Base-by-base conservation (phyloP, 2,329 filamentous ascomycete genomes). In the Myriangium duriaei region DNA sequence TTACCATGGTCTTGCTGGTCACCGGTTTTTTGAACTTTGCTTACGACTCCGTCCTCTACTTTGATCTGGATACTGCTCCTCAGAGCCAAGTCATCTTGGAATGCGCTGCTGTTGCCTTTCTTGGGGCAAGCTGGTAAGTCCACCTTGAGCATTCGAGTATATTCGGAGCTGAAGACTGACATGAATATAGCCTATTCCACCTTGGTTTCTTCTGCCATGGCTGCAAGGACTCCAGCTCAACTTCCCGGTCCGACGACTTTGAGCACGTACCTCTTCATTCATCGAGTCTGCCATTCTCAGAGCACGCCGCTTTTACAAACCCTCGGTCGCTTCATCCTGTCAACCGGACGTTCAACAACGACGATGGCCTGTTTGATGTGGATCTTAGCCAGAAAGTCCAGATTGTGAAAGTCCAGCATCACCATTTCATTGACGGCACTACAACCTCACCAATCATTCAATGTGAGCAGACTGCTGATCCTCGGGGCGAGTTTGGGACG, bases 201-300 rank as follows among this genome's bases (percentile, higher is more conserved):
- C 31, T 37, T 24, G 39, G 26, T n/a, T 42, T 37, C 34, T 42
- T 42, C 39, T 37, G 39, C 34, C 32, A 42, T 29, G 39, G 39
- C 7, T 42, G 39, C 39, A 42, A 41, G 29, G 32, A 34, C 29
- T 18, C 32, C 10, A 19, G 39, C 29, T 6, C 39, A 41, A 5
- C 21, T 33, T 29, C 30, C 32, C 32, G 16, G 9, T n/a, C 11
- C 16, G 10, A 29, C 21, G 39, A 33, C n/a, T 32, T 38, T 13
- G 33, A 37, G 28, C 33, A 37, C 13, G 30, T 32, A 10, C 18
- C 39, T 34, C 39, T 30, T 13, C 26, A 35, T 17, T 16, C 34
- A 29, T 4, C n/a, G 4, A 24, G 16, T 19, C 18, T 28, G 33
- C 16, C 33, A n/a, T 15, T n/a, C 6, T 21, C 17, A 15, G 16